Conservation (phyloP, 352 stramenopile genomes). For the Pythium brassicae region DNA sequence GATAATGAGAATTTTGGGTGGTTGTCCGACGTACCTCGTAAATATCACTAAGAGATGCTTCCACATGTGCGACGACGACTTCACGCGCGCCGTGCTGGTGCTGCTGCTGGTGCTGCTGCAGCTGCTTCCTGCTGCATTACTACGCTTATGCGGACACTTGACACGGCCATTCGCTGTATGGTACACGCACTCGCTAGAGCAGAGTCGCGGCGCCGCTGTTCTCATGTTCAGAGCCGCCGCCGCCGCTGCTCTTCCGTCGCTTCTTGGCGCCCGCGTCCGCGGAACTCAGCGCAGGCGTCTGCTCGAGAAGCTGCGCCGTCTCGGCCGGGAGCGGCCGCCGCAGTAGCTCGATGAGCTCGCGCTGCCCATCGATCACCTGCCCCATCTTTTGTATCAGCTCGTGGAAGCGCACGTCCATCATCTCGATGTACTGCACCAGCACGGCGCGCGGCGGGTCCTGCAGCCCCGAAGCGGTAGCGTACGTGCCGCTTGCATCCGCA, state of each 20-base stretch:
- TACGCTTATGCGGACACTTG: neutral
- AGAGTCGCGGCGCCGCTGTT: neutral
- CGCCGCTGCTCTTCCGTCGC: slow-evolving; percentile 23
- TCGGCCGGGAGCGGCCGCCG: slow-evolving; percentile 27
- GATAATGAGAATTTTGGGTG: slow-evolving; percentile 13
- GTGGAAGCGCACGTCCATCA: slow-evolving; percentile 71
- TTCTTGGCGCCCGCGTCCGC: slow-evolving; percentile 20
- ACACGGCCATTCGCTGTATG: neutral
- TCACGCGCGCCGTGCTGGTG: neutral
- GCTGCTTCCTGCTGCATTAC: neutral
- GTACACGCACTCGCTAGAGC: neutral
- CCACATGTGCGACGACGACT: neutral
- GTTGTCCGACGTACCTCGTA: neutral
- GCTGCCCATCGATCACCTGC: slow-evolving; percentile 73
- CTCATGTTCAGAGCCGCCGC: neutral
- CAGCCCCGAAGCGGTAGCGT: neutral
- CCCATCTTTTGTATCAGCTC: slow-evolving; percentile 73
- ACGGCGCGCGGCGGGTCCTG: slow-evolving; percentile 32
- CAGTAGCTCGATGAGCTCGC: slow-evolving; percentile 57
- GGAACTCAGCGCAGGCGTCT: slow-evolving; percentile 18
- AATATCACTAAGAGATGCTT: neutral
- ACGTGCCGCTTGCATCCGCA: neutral
- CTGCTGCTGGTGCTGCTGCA: too few species aligned
- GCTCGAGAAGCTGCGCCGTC: slow-evolving; percentile 15
- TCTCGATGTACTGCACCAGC: slow-evolving; percentile 47